Base-by-base conservation (phyloP, 148 eudicot species). In the Rheum nobile region DNA sequence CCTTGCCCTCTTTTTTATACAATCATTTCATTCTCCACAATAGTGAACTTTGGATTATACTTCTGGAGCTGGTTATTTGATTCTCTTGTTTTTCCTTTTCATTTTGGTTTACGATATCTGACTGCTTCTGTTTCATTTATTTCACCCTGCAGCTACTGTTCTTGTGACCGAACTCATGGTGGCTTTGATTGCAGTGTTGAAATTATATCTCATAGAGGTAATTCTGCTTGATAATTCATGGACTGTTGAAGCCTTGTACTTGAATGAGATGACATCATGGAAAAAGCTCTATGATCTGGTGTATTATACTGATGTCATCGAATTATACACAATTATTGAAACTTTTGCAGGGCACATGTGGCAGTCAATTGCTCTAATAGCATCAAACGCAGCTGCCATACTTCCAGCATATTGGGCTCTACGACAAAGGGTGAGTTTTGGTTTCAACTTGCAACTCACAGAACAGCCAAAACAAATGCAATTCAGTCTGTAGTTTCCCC, bases 381-480 rank as follows among this genome's bases (percentile, higher is more conserved):
- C 89, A 74, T 95, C 98, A 72, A 95, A 95, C 80, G 92, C 86
- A 78, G 98, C 98, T 71, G 96, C 97, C 67, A 74, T 91, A 52
- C 96, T 95, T 77, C 99, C 99, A 72, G 91, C 99, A 72, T 95
- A 85, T 81, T 86, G 90, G 93, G 79, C 92, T 76, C 94, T 95
- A 61, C 91, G 91, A 38, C 83, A 85, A 73, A 88, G 82, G 99
- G 99, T 87, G 78, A 79, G 71, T 3, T 72, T 32, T 32, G 9
- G 6, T 63, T 63, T 32, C 38, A 1, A 63, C 34, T 0, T 32
- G 4, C 10, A 63, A 63, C 32, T 31, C 32, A 4, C 6, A 29
- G 69, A 63, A 63, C 69, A 32, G 16, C 10, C 21, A 32, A 63
- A 63, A 32, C 2, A 14, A 32, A 31, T 63, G 21, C 34, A 63